Evolutionary conservation across 805 yeast genomes (phyloP).

Genomic region (Starmerella stellata): DNA sequence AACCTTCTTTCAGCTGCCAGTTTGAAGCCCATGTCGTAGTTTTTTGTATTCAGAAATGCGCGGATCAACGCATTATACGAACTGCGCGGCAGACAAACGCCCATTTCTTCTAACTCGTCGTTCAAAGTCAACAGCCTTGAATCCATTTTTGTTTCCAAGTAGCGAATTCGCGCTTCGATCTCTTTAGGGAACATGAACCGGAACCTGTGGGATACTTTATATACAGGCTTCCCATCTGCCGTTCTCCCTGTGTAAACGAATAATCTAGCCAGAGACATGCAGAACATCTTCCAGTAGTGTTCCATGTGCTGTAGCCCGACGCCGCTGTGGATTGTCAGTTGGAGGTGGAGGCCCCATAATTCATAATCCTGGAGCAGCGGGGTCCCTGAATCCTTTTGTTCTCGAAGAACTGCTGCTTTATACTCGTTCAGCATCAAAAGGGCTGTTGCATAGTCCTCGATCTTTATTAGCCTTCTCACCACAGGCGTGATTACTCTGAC

Average conservation of each 20-base stretch:
- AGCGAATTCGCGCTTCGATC: constrained; percentile 6
- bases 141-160: constrained; percentile 1
- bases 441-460: constrained; percentile 10
- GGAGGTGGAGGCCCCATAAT: not conserved
- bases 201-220: constrained; percentile 9
- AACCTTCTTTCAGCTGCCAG: not conserved
- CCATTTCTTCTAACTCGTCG: constrained; percentile 1
- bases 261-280: not conserved
- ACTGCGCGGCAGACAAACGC: constrained; percentile 3
- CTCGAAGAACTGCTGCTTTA: not conserved
- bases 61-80: constrained; percentile 3
- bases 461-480: constrained; percentile 12
- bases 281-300: not conserved
- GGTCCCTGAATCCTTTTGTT: too few relatives aligned
- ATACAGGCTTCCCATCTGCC: constrained; percentile 1
- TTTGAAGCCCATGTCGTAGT: constrained; percentile 1
- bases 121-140: constrained; percentile 7
- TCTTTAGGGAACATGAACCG: constrained; percentile 6
- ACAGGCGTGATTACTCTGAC: constrained; percentile 16
- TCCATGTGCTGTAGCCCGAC: not conserved
- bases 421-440: constrained; percentile 10
- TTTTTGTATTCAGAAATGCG: constrained; percentile 1
- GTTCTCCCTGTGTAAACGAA: constrained; percentile 3
- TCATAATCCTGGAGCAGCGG: too few relatives aligned
- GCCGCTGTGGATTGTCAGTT: not conserved